These are phyloP conservation scores for Oemleria cerasiformis DNA, from an alignment of 306 rosid genomes.

Conservation along the genomic window DNA sequence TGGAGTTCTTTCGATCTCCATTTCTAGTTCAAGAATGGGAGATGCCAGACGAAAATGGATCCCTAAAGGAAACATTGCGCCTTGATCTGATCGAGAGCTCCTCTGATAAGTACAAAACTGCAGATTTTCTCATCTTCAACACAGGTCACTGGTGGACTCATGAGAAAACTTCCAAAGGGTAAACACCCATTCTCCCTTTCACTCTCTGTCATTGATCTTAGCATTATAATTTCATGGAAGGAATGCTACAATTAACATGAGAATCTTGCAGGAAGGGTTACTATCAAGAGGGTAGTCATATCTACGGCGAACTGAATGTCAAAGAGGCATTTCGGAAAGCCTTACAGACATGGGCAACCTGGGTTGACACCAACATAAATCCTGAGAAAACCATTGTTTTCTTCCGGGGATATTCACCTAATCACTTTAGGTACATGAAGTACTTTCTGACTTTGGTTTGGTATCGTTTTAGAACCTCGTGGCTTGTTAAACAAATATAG, in stretches of 20 bases:
- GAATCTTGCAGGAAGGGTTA: conserved; percentile 22
- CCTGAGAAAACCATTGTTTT: conserved; percentile 20
- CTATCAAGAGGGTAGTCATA: conserved; percentile 27
- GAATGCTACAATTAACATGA: background rate
- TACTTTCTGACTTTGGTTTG: background rate
- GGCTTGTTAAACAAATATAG: background rate
- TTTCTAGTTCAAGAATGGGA: conserved; percentile 31
- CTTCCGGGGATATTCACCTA: conserved; percentile 29
- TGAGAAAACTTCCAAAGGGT: conserved; percentile 30
- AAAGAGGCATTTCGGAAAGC: conserved; percentile 25
- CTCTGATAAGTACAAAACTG: conserved; percentile 17
- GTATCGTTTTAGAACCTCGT: background rate
- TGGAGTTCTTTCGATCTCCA: conserved; percentile 27
- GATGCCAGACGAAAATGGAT: conserved; percentile 14
- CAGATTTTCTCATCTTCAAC: conserved; percentile 28
- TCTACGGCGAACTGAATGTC: conserved; percentile 16
- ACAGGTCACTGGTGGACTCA: conserved; percentile 35
- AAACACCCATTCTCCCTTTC: background rate
- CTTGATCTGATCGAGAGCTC: conserved; percentile 24
- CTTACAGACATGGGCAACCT: conserved; percentile 26
- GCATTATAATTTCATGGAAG: background rate
- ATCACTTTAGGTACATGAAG: conserved; percentile 26
- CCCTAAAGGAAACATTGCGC: conserved; percentile 23
- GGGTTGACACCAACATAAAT: conserved; percentile 21
- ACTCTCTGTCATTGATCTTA: background rate